Evolutionary conservation across 2,329 filamentous ascomycete species (phyloP).

Genomic region (Curvularia eragrostidis): DNA sequence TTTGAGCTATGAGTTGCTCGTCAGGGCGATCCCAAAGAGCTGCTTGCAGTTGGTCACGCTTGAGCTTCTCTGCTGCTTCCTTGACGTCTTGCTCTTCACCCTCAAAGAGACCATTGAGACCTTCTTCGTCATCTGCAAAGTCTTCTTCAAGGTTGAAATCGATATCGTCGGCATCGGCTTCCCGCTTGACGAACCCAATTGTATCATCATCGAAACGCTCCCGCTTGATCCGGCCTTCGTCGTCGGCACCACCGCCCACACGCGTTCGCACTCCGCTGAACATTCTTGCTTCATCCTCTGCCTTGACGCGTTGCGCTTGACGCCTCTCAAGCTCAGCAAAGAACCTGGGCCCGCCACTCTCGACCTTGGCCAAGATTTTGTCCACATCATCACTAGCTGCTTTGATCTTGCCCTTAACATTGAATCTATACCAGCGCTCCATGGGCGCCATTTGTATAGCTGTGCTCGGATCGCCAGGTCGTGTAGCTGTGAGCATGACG

Average conservation of each 20-base stretch:
- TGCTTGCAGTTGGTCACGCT: constrained; percentile 81
- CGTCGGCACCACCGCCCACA: constrained; percentile 45
- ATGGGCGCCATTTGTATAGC: constrained; percentile 83
- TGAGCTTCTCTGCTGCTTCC: constrained; percentile 69
- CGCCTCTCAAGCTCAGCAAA: constrained; percentile 54
- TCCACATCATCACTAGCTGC: constrained; percentile 87
- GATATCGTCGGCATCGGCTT: constrained; percentile 68
- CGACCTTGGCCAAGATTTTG: constrained; percentile 77
- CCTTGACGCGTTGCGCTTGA: constrained; percentile 61
- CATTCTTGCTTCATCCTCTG: constrained; percentile 29
- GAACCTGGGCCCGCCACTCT: constrained; percentile 80
- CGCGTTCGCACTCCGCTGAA: constrained; percentile 37
- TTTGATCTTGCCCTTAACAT: constrained; percentile 75
- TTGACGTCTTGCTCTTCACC: constrained; percentile 63
- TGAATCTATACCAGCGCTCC: constrained; percentile 95
- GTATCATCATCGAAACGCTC: constrained; percentile 52
- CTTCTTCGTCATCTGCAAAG: constrained; percentile 86
- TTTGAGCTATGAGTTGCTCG: constrained; percentile 64
- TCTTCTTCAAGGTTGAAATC: constrained; percentile 71
- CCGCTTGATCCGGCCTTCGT: constrained; percentile 45
- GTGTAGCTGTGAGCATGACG: constrained; percentile 73
- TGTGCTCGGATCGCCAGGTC: constrained; percentile 62
- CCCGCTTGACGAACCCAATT: constrained; percentile 53
- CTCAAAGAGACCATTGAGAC: constrained; percentile 51
- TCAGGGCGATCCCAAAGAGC: constrained; percentile 77